These are phyloP conservation scores for Tanacetum coccineum DNA, from an alignment of 129 eudicot genomes.

Conservation along the genomic window DNA sequence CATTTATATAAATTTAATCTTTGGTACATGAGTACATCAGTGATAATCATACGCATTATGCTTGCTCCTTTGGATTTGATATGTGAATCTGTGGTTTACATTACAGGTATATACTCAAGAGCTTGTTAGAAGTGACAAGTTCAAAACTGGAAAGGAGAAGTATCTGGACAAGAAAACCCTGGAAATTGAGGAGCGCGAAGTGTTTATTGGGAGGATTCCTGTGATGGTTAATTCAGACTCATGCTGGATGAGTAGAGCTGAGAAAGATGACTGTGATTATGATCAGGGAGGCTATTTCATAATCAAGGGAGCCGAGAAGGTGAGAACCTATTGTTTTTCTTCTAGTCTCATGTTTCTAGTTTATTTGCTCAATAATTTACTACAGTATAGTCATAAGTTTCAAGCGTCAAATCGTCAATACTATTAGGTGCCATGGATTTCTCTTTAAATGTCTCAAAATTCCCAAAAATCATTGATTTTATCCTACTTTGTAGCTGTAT, in stretches of 20 bases:
- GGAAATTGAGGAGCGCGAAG: conserved; percentile 36
- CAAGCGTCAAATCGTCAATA: neutral
- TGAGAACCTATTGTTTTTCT: conserved; percentile 17
- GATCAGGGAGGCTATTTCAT: conserved; percentile 93
- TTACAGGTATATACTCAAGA: conserved; percentile 64
- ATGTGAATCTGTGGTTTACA: conserved; percentile 11
- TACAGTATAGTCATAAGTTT: neutral
- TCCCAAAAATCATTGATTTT: no score
- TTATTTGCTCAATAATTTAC: neutral
- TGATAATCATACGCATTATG: conserved; percentile 3
- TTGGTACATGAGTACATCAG: neutral
- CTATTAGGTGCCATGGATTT: no score
- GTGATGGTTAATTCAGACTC: conserved; percentile 92
- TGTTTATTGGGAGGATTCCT: conserved; percentile 67
- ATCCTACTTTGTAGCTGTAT: neutral
- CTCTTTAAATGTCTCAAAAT: no score
- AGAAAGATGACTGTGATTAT: conserved; percentile 70
- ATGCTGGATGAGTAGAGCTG: conserved; percentile 73
- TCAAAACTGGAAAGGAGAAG: conserved; percentile 67
- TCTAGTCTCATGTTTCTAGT: conserved; percentile 7
- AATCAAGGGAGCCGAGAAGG: conserved; percentile 97
- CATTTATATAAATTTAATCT: neutral
- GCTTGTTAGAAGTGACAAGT: conserved; percentile 68
- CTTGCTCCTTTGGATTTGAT: conserved; percentile 7
- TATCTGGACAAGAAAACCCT: conserved; percentile 43